These are phyloP conservation scores for Panellus pusillus DNA, from an alignment of 768 basidiomycete species.

Conservation along the genomic window DNA sequence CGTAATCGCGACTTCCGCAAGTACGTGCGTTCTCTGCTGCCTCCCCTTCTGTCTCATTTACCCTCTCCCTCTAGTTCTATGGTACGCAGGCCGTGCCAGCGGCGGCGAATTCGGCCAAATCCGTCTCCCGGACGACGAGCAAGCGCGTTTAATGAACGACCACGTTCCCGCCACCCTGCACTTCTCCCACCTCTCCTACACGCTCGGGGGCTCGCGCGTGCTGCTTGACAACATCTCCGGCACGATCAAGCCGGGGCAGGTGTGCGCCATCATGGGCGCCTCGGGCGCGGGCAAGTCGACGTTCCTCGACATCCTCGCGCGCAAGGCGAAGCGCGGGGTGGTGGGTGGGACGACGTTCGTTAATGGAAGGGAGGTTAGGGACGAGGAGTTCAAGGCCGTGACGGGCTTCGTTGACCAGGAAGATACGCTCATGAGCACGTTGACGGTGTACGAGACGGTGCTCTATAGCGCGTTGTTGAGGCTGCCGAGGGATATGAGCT, in stretches of 20 bases:
- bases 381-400: constrained; percentile 78
- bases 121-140: constrained; percentile 78
- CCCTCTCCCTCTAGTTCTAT: constrained; percentile 51
- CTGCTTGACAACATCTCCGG: constrained; percentile 86
- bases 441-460: constrained; percentile 98
- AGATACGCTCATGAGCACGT: constrained; percentile 93
- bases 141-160: constrained; percentile 85
- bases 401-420: constrained; percentile 98
- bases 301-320: constrained; percentile 91
- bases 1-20: constrained; percentile 65
- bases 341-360: constrained; percentile 77
- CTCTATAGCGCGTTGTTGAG: constrained; percentile 89
- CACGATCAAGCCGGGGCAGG: constrained; percentile 81
- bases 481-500: constrained; percentile 92
- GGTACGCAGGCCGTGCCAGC: constrained; percentile 85
- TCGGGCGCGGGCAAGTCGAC: constrained; percentile 97
- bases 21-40: constrained; percentile 33
- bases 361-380: constrained; percentile 78
- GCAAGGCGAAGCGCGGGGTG: constrained; percentile 80
- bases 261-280: constrained; percentile 96
- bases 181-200: constrained; percentile 83
- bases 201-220: constrained; percentile 52
- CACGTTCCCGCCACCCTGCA: constrained; percentile 95
- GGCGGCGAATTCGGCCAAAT: constrained; percentile 71
- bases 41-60: neutral